Evolutionary conservation across 257 asterid species (phyloP).

Genomic region (Parsonsia alboflavescens): DNA sequence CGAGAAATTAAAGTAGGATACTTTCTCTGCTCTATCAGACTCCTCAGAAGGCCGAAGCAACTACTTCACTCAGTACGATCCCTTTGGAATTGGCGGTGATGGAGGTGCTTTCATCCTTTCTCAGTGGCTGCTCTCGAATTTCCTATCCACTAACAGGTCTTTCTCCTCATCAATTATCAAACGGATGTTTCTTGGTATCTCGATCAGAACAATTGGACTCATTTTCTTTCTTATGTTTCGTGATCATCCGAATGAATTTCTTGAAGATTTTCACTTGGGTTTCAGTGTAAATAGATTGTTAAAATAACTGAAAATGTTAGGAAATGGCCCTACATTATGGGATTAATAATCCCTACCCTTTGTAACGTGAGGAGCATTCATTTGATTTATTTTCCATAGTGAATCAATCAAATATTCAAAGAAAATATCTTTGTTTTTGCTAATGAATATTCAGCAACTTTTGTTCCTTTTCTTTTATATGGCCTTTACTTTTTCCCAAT

Average conservation of each 20-base stretch:
- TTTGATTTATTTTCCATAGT: background rate
- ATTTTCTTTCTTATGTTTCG: background rate
- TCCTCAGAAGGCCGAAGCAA: background rate
- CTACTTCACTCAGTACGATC: background rate
- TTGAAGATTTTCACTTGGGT: background rate
- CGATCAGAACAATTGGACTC: background rate
- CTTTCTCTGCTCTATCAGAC: background rate
- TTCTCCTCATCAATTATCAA: background rate
- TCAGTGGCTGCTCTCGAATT: slow-evolving; percentile 33
- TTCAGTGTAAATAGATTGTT: background rate
- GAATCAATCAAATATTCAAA: background rate
- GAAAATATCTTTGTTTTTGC: background rate
- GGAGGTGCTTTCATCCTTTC: slow-evolving; percentile 48
- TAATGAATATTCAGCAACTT: background rate
- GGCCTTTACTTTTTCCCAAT: background rate
- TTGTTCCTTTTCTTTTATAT: background rate
- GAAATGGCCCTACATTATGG: background rate
- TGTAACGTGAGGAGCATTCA: background rate
- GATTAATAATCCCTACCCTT: background rate
- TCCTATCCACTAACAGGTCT: slow-evolving; percentile 26
- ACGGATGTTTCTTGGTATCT: background rate
- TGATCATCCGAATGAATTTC: background rate
- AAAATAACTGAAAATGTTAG: background rate
- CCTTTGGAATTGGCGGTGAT: background rate
- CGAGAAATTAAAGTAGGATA: background rate